phyloP scores from a whole-genome alignment of 2,329 filamentous ascomycete genomes.

The Trichoderma sp. region DNA sequence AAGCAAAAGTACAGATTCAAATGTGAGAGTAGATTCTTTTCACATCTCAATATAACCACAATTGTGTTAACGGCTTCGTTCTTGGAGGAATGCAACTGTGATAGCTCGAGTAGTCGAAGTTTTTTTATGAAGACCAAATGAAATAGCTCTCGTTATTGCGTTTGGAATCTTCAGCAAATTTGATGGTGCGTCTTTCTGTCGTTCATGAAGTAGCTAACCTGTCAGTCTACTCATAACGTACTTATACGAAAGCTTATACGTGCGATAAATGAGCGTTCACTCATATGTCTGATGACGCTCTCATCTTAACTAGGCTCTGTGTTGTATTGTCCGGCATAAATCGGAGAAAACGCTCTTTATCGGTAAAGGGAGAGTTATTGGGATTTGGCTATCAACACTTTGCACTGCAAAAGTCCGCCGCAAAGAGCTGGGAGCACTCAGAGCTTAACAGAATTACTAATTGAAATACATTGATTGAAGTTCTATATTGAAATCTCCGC shows the following conservation, averaged over 20 bases:
- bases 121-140: background rate
- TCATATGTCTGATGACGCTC: background rate
- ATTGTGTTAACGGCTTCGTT: background rate
- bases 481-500: background rate
- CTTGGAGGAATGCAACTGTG: background rate
- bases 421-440: background rate
- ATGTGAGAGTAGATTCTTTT: background rate
- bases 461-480: background rate
- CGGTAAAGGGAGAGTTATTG: background rate
- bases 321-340: background rate
- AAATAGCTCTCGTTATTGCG: background rate
- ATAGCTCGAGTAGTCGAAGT: background rate
- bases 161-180: background rate
- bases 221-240: background rate
- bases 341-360: background rate
- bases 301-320: background rate
- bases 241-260: background rate
- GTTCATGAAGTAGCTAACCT: too few species aligned
- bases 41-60: background rate
- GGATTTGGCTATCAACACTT: background rate
- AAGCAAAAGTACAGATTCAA: too few species aligned
- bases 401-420: background rate
- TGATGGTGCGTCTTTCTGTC: background rate
- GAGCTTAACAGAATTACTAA: background rate
- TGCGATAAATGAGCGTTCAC: background rate